Evolutionary conservation across 345 rosid species (phyloP).

Genomic region (Salix suchowensis): DNA sequence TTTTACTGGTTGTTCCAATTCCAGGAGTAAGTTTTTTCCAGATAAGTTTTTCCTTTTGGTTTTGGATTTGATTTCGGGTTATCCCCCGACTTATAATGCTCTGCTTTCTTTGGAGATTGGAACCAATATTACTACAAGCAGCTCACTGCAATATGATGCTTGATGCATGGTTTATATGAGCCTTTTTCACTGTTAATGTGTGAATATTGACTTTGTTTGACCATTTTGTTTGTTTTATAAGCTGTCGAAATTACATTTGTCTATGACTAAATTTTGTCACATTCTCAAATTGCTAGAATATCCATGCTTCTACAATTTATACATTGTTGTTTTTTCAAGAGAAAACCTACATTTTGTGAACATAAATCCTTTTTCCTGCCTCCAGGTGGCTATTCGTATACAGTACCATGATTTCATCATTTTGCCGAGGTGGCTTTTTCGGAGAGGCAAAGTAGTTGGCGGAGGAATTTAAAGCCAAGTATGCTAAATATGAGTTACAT

Average conservation of each 20-base stretch:
- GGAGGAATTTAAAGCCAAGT: conserved; percentile 61
- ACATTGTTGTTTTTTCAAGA: neutral
- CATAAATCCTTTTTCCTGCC: conserved; percentile 8
- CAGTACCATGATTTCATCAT: conserved; percentile 88
- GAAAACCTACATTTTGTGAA: neutral
- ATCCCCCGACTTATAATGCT: neutral
- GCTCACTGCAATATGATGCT: neutral
- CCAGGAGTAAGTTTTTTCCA: too few species aligned
- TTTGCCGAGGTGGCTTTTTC: conserved; percentile 64
- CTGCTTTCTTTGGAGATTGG: neutral
- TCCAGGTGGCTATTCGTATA: conserved; percentile 81
- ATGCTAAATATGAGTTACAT: conserved; percentile 72
- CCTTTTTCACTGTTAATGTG: neutral
- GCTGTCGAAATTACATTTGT: neutral
- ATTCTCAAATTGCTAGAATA: neutral
- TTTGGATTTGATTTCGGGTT: neutral
- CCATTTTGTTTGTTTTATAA: neutral
- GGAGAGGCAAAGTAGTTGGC: conserved; percentile 83
- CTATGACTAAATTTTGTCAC: neutral
- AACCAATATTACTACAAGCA: neutral
- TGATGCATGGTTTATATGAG: neutral
- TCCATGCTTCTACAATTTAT: neutral
- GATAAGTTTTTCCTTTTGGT: neutral
- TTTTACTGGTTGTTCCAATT: too few species aligned
- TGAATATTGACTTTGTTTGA: neutral